phyloP scores from a whole-genome alignment of 1,284 basidiomycete genomes.

The Cutaneotrichosporon sp. region DNA sequence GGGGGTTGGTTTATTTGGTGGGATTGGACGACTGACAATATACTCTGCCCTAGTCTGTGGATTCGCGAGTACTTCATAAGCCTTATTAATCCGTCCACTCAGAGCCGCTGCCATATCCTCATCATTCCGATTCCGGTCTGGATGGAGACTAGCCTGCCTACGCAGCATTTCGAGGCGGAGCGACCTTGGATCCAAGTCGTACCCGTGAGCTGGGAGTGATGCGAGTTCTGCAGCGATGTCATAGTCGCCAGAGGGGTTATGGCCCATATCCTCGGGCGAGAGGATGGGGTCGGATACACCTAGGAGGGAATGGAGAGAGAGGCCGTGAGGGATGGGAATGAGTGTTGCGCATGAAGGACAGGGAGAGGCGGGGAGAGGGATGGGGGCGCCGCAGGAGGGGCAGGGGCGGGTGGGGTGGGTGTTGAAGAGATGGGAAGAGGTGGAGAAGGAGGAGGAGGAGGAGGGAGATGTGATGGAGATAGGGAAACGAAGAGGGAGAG shows the following conservation, averaged over 20 bases:
- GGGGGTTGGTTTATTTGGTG: too few species aligned
- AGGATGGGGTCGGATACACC: slow-evolving; percentile 34
- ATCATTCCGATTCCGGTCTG: slow-evolving; percentile 40
- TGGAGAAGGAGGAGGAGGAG: not conserved
- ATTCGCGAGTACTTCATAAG: slow-evolving; percentile 47
- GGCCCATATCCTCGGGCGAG: not conserved
- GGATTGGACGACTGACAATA: slow-evolving; percentile 38
- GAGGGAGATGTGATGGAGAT: not conserved
- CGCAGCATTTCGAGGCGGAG: slow-evolving; percentile 41
- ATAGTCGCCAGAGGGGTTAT: slow-evolving; percentile 10
- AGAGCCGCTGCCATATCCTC: slow-evolving; percentile 42
- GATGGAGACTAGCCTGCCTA: slow-evolving; percentile 48
- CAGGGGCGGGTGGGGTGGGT: slow-evolving; percentile 31
- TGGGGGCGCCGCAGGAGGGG: slow-evolving; percentile 33
- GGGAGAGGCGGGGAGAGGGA: slow-evolving; percentile 42
- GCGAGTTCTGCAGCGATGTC: slow-evolving; percentile 38
- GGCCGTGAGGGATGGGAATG: slow-evolving; percentile 39
- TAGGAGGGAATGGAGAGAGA: slow-evolving; percentile 47
- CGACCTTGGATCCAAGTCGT: slow-evolving; percentile 39
- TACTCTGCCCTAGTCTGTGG: slow-evolving; percentile 51
- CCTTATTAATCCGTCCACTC: slow-evolving; percentile 48
- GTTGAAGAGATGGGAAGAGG: not conserved
- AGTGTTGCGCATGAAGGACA: slow-evolving; percentile 44
- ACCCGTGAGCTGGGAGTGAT: slow-evolving; percentile 40
- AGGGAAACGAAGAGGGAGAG: too few species aligned